These are phyloP conservation scores for Tympanopsis confertula DNA, from an alignment of 2,329 filamentous ascomycete species.

Conservation along the genomic window DNA sequence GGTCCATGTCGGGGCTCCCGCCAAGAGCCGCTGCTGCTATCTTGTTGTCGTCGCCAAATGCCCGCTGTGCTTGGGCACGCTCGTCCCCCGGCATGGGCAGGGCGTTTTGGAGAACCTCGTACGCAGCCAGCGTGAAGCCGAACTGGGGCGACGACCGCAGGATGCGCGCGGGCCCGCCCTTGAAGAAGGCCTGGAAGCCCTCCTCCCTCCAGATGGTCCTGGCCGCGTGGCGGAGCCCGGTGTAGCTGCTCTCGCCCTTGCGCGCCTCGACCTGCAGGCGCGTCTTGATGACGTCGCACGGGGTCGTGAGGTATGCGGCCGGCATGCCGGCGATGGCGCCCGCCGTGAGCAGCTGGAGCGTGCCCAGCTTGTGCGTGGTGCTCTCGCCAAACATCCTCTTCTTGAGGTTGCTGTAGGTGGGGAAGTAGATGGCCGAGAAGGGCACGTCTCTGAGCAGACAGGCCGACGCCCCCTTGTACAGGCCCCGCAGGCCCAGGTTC, in stretches of 20 bases:
- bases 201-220: slow-evolving; percentile 77
- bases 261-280: slow-evolving; percentile 92
- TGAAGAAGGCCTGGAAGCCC: slow-evolving; percentile 95
- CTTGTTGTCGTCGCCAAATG: slow-evolving; percentile 50
- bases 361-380: slow-evolving; percentile 72
- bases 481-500: slow-evolving; percentile 82
- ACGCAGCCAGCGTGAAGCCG: slow-evolving; percentile 90
- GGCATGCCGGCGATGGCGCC: slow-evolving; percentile 92
- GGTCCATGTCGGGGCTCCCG: slow-evolving; percentile 43
- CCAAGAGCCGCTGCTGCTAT: slow-evolving; percentile 40
- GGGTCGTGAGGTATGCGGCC: slow-evolving; percentile 87
- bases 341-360: slow-evolving; percentile 81
- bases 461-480: slow-evolving; percentile 93
- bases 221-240: slow-evolving; percentile 74
- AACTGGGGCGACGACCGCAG: slow-evolving; percentile 93
- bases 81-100: slow-evolving; percentile 67
- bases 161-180: slow-evolving; percentile 91
- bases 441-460: slow-evolving; percentile 92
- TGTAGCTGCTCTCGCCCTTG: slow-evolving; percentile 86
- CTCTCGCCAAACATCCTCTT: slow-evolving; percentile 87
- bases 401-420: slow-evolving; percentile 89
- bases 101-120: slow-evolving; percentile 75
- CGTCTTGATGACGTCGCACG: slow-evolving; percentile 98
- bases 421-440: slow-evolving; percentile 98
- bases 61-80: slow-evolving; percentile 35